Conservation (phyloP, 257 asterid genomes). For the Scutellaria minor region DNA sequence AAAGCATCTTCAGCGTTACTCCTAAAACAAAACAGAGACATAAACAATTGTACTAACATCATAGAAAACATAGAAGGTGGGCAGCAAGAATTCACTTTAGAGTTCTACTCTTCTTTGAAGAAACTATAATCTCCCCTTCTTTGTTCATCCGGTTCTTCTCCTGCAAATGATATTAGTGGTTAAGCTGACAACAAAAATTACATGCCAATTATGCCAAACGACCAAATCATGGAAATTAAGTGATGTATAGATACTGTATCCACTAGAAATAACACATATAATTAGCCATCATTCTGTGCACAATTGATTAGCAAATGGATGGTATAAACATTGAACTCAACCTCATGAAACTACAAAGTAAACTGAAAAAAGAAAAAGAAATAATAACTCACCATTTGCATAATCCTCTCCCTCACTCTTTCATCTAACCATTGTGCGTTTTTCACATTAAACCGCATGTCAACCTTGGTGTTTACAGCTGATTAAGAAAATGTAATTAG, state of each 20-base stretch:
- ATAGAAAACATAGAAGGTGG: slow-evolving; percentile 17
- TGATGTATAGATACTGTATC: neutral
- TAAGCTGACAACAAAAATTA: too few relatives aligned
- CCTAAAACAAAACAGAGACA: slow-evolving; percentile 45
- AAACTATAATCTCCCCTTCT: slow-evolving; percentile 90
- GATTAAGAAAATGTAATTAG: slow-evolving; percentile 30
- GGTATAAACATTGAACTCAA: slow-evolving; percentile 15
- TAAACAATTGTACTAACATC: slow-evolving; percentile 32
- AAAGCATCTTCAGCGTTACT: slow-evolving; percentile 83
- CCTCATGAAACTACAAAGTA: slow-evolving; percentile 22
- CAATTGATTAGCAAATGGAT: neutral
- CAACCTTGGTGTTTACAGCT: slow-evolving; percentile 88
- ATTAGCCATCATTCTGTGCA: neutral
- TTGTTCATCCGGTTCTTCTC: slow-evolving; percentile 86
- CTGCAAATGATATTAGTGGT: slow-evolving; percentile 45
- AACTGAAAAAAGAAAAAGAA: neutral
- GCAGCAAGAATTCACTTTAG: slow-evolving; percentile 57
- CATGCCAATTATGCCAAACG: neutral
- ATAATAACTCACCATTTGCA: slow-evolving; percentile 73
- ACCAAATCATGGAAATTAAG: slow-evolving; percentile 3
- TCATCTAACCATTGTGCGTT: slow-evolving; percentile 82
- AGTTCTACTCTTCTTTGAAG: slow-evolving; percentile 88
- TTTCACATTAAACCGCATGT: slow-evolving; percentile 92
- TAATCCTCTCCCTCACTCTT: slow-evolving; percentile 75
- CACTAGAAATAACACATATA: neutral